Evolutionary conservation across 306 rosid species (phyloP).

Genomic region (Cucumis sativus): DNA sequence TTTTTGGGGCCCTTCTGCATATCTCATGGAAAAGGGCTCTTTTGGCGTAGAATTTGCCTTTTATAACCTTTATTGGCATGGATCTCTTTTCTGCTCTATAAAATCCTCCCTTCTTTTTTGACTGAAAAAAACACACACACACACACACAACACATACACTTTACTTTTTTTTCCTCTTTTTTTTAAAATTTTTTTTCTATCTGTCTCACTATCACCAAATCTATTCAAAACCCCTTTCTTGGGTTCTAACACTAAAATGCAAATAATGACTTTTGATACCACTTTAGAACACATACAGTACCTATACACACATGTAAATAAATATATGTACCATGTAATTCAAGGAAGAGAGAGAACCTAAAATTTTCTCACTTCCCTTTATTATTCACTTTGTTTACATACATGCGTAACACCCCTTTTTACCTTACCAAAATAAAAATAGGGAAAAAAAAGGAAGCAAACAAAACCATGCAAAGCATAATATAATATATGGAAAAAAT

Average conservation of each 20-base stretch:
- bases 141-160: background rate
- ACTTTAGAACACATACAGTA: background rate
- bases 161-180: background rate
- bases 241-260: constrained; percentile 9
- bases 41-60: constrained; percentile 41
- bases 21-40: constrained; percentile 38
- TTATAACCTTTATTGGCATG: constrained; percentile 60
- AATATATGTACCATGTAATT: background rate
- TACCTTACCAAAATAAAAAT: no score
- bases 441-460: no score
- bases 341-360: background rate
- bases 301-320: background rate
- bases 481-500: background rate
- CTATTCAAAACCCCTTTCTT: constrained; percentile 8
- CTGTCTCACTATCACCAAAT: constrained; percentile 13
- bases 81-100: constrained; percentile 23
- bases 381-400: background rate
- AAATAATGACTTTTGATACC: background rate
- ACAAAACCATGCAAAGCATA: background rate
- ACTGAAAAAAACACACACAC: constrained; percentile 19
- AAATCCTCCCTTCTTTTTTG: constrained; percentile 32
- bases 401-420: no score
- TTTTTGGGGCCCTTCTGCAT: constrained; percentile 30
- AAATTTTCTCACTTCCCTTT: background rate
- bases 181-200: constrained; percentile 11